Conservation (phyloP, 345 rosid genomes). For the Brassica nigra region DNA sequence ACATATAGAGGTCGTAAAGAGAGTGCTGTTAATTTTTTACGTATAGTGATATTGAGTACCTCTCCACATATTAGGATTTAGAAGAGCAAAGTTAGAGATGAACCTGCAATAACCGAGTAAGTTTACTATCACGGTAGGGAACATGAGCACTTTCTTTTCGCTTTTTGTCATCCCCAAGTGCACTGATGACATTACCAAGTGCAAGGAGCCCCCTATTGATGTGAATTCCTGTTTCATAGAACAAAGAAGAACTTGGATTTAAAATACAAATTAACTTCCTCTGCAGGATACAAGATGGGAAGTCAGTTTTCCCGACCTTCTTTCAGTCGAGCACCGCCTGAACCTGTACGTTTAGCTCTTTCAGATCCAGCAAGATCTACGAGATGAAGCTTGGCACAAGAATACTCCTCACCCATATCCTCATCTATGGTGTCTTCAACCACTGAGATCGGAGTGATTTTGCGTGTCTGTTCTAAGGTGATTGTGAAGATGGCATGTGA, state of each 20-base stretch:
- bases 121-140: conserved; percentile 86
- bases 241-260: conserved; percentile 11
- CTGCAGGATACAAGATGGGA: conserved; percentile 17
- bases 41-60: neutral
- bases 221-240: conserved; percentile 61
- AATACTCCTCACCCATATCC: conserved; percentile 68
- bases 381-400: conserved; percentile 79
- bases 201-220: conserved; percentile 87
- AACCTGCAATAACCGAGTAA: conserved; percentile 83
- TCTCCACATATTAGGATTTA: conserved; percentile 8
- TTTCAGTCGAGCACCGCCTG: conserved; percentile 72
- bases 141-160: conserved; percentile 83
- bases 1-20: conserved; percentile 1
- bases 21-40: neutral
- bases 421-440: conserved; percentile 50
- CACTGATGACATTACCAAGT: conserved; percentile 87
- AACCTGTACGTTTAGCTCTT: conserved; percentile 86
- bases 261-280: conserved; percentile 1
- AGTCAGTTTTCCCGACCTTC: conserved; percentile 57
- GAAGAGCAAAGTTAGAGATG: conserved; percentile 28
- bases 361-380: conserved; percentile 94
- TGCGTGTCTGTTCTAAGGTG: conserved; percentile 74
- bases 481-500: conserved; percentile 96
- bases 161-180: conserved; percentile 83
- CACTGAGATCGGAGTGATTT: conserved; percentile 52